phyloP scores from a whole-genome alignment of 1,139 yeast genomes.

The Candida anutae region DNA sequence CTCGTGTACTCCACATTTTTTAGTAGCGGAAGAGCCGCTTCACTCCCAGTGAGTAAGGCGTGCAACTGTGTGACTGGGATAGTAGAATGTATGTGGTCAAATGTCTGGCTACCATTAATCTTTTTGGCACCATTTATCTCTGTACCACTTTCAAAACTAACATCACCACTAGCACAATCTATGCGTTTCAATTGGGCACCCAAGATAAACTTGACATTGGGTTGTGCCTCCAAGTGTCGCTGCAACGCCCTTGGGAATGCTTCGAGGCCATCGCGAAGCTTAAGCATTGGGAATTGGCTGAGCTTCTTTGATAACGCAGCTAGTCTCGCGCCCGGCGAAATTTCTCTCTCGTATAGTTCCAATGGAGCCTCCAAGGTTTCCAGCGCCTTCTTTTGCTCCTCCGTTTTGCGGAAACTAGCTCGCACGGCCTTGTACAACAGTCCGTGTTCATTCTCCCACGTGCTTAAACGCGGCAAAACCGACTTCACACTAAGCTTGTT shows the following conservation, averaged over 20 bases:
- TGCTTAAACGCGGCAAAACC: slow-evolving; percentile 44
- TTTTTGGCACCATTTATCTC: no score
- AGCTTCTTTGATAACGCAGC: slow-evolving; percentile 24
- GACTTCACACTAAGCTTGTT: slow-evolving; percentile 56
- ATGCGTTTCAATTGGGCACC: slow-evolving; percentile 14
- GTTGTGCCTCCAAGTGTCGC: slow-evolving; percentile 21
- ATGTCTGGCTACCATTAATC: slow-evolving; percentile 9
- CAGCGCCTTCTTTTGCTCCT: slow-evolving; percentile 4
- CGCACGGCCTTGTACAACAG: slow-evolving; percentile 40
- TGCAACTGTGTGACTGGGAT: slow-evolving; percentile 34
- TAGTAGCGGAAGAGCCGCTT: slow-evolving; percentile 1
- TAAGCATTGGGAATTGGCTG: slow-evolving; percentile 45
- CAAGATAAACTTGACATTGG: slow-evolving; percentile 35
- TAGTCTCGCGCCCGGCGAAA: slow-evolving; percentile 33
- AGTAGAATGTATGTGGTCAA: slow-evolving; percentile 54
- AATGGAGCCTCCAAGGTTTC: not conserved
- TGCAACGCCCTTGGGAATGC: slow-evolving; percentile 38
- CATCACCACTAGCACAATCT: slow-evolving; percentile 10
- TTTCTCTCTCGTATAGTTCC: slow-evolving; percentile 21
- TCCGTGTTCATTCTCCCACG: slow-evolving; percentile 53
- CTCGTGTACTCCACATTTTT: slow-evolving; percentile 38
- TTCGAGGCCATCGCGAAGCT: slow-evolving; percentile 47
- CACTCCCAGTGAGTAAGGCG: slow-evolving; percentile 5
- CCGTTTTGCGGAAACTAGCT: slow-evolving; percentile 7
- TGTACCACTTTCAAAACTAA: slow-evolving; percentile 4